Base-by-base conservation (phyloP, 495 filamentous ascomycete genomes). In the Podospora anserina region DNA sequence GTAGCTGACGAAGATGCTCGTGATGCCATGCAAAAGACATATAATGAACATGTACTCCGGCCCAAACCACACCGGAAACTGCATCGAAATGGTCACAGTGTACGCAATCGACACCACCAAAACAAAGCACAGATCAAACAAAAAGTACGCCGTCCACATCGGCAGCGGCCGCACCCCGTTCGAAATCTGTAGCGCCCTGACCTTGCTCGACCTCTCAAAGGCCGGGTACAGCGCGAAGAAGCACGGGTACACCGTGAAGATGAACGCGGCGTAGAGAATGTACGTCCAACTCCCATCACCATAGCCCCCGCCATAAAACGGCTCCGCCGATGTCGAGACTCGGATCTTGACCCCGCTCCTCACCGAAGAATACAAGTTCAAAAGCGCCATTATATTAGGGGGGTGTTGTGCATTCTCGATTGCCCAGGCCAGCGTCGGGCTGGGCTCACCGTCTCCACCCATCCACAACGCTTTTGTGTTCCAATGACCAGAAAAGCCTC, bases 171-270 rank as follows among this genome's bases (percentile, higher is more conserved):
- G 81, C 13, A 91, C 90, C 55, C 90, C 91, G 70, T 93, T 94
- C 67, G 89, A 92, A 77, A 92, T 95, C 71, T 95, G 89, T 32
- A 96, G 79, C 13, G 89, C 88, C 30, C 92, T 81, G 34, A 96
- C 89, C 59, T 92, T 90, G 20, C 87, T 79, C 16, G 89, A 78
- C 30, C 91, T 83, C 76, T 96, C 92, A 7, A 89, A 76, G 0
- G 90, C 93, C 26, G 91, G 90, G 79, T 96, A 96, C 15, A 96
- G 83, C 0, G 89, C 88, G 71, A 94, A 94, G 79, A 96, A 91
- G 11, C 88, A 90, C 5, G 92, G 92, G 74, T 88, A 94, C 0
- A 87, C 86, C 13, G 85, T 81, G 81, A 93, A 86, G 27, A 86
- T 89, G 13, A 95, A 80, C 30, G 89, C 88, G 71, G 91, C 89